Evolutionary conservation across 2,329 filamentous ascomycete genomes (phyloP), one percentile per base, ranked within the genome.

Genomic region (Nakataea oryzae): DNA sequence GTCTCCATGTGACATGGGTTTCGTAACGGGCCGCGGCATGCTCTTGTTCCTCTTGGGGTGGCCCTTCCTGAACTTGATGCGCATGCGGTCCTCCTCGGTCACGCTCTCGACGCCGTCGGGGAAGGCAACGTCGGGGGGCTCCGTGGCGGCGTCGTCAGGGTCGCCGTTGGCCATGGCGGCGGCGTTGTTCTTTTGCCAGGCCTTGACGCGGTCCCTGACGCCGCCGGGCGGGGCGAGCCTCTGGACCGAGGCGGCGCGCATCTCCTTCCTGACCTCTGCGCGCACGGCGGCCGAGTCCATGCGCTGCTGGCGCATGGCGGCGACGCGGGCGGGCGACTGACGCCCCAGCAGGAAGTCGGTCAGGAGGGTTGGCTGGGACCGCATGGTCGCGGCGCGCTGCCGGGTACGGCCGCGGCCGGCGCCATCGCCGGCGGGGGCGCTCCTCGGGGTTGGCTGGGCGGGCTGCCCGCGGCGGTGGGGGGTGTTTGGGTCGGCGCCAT

Each of bases 111-210:
- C 82, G 17, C 88, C 85, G 17, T 81, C 78, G 14, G 81, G 79
- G 63, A 84, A 82, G 7, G 83, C 80, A 34, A 90, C 75, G 54
- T 89, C 85, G 32, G 83, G 83, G 3, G 86, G 82, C 66, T 85
- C 83, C 32, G 78, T 83, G 7, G 81, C 78, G 8, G 79, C 74
- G 28, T 80, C 79, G 34, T 83, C 76, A 1, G 81, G 80, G 62
- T 81, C 77, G 2, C 77, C 80, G 1, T 74, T 74, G 3, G 70
- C 75, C 74, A 88, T 82, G 29, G 86, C 87, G 7, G 83, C 82
- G 41, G 87, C 89, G 69, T 89, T 91, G 67, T 87, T 80, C 70
- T 88, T 88, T 74, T 96, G 91, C 92, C 92, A 96, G 74, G 87
- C 83, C 67, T 87, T 88, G 61, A 96, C 90, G 69, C 92, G 86